Percentiles rank a stretch among this genome's conserved stretches.
Conservation (phyloP, 257 asterid species). For the Fraxinus pennsylvanica region DNA sequence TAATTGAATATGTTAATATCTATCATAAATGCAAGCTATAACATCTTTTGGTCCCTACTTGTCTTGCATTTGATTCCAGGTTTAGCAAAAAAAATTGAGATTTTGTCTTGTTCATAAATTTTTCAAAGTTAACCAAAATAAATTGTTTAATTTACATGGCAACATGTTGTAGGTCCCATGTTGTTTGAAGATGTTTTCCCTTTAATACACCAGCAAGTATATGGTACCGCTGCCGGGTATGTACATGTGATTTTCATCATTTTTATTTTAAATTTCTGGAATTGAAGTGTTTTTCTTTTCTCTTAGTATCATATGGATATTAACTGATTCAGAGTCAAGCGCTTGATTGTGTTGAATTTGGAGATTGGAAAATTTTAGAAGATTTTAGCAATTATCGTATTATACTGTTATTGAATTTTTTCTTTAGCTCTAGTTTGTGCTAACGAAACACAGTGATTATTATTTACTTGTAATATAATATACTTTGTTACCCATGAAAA, state of each 20-base stretch:
- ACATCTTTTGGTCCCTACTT: slow-evolving; percentile 24
- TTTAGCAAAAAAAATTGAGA: not conserved
- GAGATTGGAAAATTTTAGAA: too few relatives aligned
- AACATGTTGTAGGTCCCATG: slow-evolving; percentile 19
- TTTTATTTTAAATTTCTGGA: not conserved
- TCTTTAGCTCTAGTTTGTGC: not conserved
- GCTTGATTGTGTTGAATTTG: slow-evolving; percentile 5
- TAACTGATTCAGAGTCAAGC: not conserved
- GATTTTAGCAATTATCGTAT: too few relatives aligned
- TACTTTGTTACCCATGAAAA: too few relatives aligned
- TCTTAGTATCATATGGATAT: not conserved
- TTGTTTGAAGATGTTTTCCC: slow-evolving; percentile 10
- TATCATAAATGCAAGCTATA: slow-evolving; percentile 8
- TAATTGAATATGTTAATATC: slow-evolving; percentile 8
- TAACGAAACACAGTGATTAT: not conserved
- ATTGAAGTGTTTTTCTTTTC: slow-evolving; percentile 1
- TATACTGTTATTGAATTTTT: not conserved
- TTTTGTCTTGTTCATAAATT: not conserved
- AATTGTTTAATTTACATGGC: slow-evolving; percentile 24
- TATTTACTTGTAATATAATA: not conserved
- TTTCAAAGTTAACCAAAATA: slow-evolving; percentile 2
- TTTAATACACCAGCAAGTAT: slow-evolving; percentile 17
- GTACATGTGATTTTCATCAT: slow-evolving; percentile 14
- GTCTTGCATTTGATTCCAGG: slow-evolving; percentile 33
- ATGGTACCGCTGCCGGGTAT: slow-evolving; percentile 13